These are phyloP conservation scores for Neurospora sp. DNA, from an alignment of 495 filamentous ascomycete genomes.

Conservation along the genomic window DNA sequence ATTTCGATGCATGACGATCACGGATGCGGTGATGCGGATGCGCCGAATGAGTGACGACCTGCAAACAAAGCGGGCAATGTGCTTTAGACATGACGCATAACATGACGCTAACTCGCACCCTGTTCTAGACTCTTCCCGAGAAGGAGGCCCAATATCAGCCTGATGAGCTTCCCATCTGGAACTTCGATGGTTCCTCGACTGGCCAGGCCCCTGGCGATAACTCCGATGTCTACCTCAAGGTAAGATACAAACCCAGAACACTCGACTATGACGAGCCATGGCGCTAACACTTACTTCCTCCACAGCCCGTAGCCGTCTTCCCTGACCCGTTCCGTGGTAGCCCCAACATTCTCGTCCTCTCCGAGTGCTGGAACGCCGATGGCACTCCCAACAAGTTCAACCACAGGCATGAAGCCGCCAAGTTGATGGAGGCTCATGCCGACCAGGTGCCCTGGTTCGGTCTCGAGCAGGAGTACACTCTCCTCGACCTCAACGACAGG, in stretches of 20 bases:
- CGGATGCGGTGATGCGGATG: background rate
- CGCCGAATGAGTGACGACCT: background rate
- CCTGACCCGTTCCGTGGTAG: constrained; percentile 81
- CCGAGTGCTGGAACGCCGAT: constrained; percentile 93
- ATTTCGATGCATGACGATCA: background rate
- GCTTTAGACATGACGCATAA: constrained; percentile 3
- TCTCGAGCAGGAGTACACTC: constrained; percentile 77
- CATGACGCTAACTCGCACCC: constrained; percentile 10
- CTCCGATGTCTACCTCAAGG: constrained; percentile 86
- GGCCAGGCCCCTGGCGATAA: constrained; percentile 91
- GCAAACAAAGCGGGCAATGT: background rate
- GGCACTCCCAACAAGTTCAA: constrained; percentile 98
- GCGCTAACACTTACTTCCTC: background rate
- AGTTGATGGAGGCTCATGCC: constrained; percentile 81
- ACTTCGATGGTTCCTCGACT: constrained; percentile 96
- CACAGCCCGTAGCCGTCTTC: constrained; percentile 56
- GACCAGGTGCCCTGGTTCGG: constrained; percentile 91
- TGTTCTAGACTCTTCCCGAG: constrained; percentile 64
- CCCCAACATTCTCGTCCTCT: constrained; percentile 90
- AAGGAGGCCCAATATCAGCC: constrained; percentile 37
- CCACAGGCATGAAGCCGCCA: constrained; percentile 56
- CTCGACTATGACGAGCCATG: background rate
- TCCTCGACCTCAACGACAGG: constrained; percentile 70
- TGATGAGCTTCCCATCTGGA: constrained; percentile 93
- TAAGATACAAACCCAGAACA: background rate